Evolutionary conservation across 1,284 basidiomycete genomes (phyloP).

Genomic region (Cryptococcus hybrid): DNA sequence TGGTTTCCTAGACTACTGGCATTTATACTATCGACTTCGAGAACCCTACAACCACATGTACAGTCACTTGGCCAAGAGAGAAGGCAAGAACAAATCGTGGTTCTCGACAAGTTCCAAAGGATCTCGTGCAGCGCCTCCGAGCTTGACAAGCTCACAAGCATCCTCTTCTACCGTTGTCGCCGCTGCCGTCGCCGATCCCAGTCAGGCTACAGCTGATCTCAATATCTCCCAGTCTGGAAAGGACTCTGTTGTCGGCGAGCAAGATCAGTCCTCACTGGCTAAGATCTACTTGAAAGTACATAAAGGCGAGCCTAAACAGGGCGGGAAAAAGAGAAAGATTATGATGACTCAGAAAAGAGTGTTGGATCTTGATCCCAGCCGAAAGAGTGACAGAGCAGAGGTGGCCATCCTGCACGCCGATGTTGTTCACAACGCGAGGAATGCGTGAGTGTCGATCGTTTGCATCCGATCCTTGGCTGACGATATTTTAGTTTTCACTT

Average conservation of each 20-base stretch:
- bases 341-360: conserved; percentile 77
- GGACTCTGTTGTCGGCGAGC: background rate
- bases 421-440: conserved; percentile 84
- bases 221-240: background rate
- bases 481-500: conserved; percentile 66
- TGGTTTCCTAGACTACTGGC: conserved; percentile 73
- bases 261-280: background rate
- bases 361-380: conserved; percentile 78
- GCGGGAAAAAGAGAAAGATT: conserved; percentile 61
- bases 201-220: background rate
- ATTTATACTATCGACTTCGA: conserved; percentile 80
- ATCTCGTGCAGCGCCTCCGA: background rate
- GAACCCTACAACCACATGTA: conserved; percentile 59
- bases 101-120: conserved; percentile 14
- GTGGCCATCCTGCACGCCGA: conserved; percentile 85
- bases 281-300: conserved; percentile 1
- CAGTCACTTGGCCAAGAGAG: background rate
- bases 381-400: conserved; percentile 81
- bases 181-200: background rate
- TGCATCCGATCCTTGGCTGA: too few species aligned
- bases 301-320: background rate
- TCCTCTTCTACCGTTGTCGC: background rate
- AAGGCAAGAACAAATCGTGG: conserved; percentile 33
- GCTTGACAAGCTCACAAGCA: background rate
- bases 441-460: conserved; percentile 54